Base-by-base conservation (phyloP, 2,329 filamentous ascomycete genomes). In the Xylariomycetidae sp. region DNA sequence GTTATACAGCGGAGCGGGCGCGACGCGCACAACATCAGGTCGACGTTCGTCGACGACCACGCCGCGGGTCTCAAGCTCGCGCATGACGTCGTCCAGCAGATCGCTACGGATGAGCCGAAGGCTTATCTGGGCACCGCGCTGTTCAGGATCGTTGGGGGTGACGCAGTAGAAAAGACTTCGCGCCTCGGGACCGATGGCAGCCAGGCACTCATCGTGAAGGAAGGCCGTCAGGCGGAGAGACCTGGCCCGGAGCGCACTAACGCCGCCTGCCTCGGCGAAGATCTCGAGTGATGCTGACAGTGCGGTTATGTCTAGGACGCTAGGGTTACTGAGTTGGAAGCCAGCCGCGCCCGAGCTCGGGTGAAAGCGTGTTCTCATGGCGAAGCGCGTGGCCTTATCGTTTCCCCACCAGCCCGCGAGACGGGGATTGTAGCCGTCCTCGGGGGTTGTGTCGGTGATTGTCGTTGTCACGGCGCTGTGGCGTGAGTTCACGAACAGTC, bases 371-470 rank as follows among this genome's bases (percentile, higher is more conserved):
- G 82, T 88, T n/a, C 77, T 73, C 85, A 89, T 89, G n/a, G 66
- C 64, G 56, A 90, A 89, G 3, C 85, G 69, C 18, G 70, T 77
- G 27, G 58, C 57, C 50, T 85, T 86, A 56, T 83, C 77, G 37
- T 78, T 82, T 17, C 85, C 85, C 84, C 85, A 90, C 85, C 85
- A 90, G 9, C 85, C 85, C n/a, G 77, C 72, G 8, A 89, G 60
- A 10, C 84, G 70, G 28, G 77, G 77, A 5, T 47, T 44, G 44
- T 66, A 67, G 6, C 54, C 58, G 8, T n/a, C 8, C 20, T 23
- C 20, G 25, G 58, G 51, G 25, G 48, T 45, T n/a, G 54, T 49
- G 33, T 58, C 59, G 5, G 50, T 49, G 31, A 53, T 49, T 10
- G 41, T 36, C 5, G 51, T 55, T 16, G 56, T 49, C 27, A 62